phyloP scores from a whole-genome alignment of 192 early-diverging fungal genomes.

The Thamnidium elegans region DNA sequence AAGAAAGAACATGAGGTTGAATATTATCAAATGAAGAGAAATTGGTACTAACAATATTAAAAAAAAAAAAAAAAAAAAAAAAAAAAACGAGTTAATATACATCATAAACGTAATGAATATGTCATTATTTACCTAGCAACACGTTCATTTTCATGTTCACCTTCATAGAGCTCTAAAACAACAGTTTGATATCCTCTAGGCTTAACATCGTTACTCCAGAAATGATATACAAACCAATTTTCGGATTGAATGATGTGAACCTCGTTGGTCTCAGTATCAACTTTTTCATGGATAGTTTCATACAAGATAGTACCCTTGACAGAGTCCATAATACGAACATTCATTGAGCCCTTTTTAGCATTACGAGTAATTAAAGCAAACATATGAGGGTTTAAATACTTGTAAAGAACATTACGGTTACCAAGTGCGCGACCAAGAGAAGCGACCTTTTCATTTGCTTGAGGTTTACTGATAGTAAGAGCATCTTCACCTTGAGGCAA shows the following conservation, averaged over 20 bases:
- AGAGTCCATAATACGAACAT: constrained; percentile 81
- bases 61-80: constrained; percentile 3
- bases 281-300: constrained; percentile 60
- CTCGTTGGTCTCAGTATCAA: constrained; percentile 43
- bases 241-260: constrained; percentile 77
- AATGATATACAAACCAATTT: constrained; percentile 86
- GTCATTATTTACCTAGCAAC: constrained; percentile 51
- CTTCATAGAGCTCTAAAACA: constrained; percentile 87
- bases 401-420: constrained; percentile 95
- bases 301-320: constrained; percentile 85
- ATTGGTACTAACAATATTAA: constrained; percentile 42
- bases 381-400: constrained; percentile 96
- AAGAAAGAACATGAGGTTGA: constrained; percentile 68
- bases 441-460: constrained; percentile 60
- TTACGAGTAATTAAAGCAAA: constrained; percentile 68
- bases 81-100: not conserved
- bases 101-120: not conserved
- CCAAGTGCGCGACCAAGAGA: constrained; percentile 92
- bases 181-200: constrained; percentile 69
- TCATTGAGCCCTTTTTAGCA: constrained; percentile 42
- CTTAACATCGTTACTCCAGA: constrained; percentile 74
- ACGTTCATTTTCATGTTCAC: constrained; percentile 66
- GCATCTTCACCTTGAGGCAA: constrained; percentile 53
- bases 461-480: constrained; percentile 4
- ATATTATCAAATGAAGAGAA: constrained; percentile 75